Evolutionary conservation across 75 land plant genomes (phyloP).

Genomic region (Selaginella moellendorffii): DNA sequence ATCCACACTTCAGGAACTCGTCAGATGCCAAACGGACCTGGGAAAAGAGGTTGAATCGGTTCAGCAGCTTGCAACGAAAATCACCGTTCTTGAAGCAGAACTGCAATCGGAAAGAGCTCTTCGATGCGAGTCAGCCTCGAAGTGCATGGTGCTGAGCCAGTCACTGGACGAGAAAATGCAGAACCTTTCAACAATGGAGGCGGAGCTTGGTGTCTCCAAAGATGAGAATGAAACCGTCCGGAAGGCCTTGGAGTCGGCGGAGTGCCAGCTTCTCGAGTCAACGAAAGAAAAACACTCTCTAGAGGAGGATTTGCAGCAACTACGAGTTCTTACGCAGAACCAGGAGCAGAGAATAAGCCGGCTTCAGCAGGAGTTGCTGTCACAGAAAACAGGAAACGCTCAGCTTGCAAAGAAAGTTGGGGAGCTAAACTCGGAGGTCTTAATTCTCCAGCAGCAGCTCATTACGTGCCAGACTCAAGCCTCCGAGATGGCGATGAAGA

Average conservation of each 20-base stretch:
- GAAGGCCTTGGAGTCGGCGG: background rate
- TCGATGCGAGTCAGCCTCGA: background rate
- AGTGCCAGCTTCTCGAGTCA: background rate
- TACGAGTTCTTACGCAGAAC: background rate
- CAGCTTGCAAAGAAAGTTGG: background rate
- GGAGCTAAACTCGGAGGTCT: background rate
- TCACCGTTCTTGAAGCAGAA: constrained; percentile 2
- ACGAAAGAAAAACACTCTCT: constrained; percentile 11
- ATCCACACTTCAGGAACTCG: too few relatives aligned
- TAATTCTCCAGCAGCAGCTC: background rate
- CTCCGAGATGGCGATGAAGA: background rate
- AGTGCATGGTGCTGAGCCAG: background rate
- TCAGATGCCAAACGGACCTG: too few relatives aligned
- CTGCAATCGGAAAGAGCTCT: background rate
- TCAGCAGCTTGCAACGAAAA: too few relatives aligned
- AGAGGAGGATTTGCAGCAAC: constrained; percentile 2
- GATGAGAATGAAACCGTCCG: constrained; percentile 11
- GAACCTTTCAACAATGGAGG: too few relatives aligned
- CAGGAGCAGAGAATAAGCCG: constrained; percentile 4
- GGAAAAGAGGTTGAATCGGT: too few relatives aligned
- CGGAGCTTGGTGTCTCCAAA: background rate
- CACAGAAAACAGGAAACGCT: background rate
- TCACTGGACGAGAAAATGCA: constrained; percentile 11
- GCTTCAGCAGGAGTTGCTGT: constrained; percentile 9
- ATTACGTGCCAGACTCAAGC: background rate